Evolutionary conservation across 2,329 filamentous ascomycete species (phyloP).

Genomic region (Colletotrichum sp.): DNA sequence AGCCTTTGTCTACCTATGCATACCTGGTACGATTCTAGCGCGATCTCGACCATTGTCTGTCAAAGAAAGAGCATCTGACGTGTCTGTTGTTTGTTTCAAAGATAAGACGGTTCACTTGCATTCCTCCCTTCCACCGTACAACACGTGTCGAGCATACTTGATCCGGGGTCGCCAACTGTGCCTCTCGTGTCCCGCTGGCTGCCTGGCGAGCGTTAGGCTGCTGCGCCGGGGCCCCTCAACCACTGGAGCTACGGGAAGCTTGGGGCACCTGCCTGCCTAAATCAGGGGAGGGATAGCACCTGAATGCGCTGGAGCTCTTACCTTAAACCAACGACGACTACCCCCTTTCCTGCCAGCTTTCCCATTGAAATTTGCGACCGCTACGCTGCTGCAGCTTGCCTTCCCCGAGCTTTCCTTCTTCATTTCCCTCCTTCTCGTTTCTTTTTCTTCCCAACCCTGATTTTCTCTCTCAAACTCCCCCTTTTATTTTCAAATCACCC

Average conservation of each 20-base stretch:
- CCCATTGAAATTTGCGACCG: neutral
- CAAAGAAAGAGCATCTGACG: neutral
- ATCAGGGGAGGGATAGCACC: neutral
- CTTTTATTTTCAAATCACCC: neutral
- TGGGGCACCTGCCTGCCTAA: neutral
- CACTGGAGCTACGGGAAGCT: neutral
- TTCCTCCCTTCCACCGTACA: neutral
- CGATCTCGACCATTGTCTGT: neutral
- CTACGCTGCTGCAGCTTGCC: neutral
- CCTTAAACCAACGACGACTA: neutral
- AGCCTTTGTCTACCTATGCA: neutral
- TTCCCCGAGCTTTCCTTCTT: neutral
- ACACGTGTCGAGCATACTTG: neutral
- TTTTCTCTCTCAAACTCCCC: neutral
- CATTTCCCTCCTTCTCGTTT: neutral
- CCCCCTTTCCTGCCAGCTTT: neutral
- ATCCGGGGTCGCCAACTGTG: neutral
- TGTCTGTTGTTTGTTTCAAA: neutral
- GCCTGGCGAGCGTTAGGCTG: neutral
- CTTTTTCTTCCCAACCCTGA: conserved; percentile 9
- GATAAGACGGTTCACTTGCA: neutral
- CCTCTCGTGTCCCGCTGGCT: neutral
- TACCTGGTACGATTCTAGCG: neutral
- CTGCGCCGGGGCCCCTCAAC: neutral
- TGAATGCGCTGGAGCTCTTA: neutral